Evolutionary conservation across 83 land plant genomes (phyloP), one percentile per base, ranked within the genome.

Genomic region (Diphasiastrum complanatum): DNA sequence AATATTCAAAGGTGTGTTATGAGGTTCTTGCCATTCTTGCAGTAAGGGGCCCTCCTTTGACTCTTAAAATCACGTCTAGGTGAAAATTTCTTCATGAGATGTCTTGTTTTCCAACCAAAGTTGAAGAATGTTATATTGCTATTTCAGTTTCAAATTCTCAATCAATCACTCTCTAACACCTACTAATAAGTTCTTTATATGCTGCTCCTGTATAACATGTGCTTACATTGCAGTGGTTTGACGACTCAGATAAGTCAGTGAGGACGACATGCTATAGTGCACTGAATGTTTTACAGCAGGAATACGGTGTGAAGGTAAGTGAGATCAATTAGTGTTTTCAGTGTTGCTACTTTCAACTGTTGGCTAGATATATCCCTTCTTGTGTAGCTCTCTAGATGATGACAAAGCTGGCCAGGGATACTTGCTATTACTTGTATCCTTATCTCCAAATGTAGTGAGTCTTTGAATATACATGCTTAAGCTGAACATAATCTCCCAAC

Each of bases 241-340:
- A 87, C 35, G 89, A 91, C 63, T 80, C 85, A 67, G 80, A 70
- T 52, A 78, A 73, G 23, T 78, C 72, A n/a, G 79, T 91, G 57
- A 61, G 61, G 59, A 50, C 22, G 2, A 67, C 81, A 51, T 91
- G 97, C 50, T 70, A 81, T 23, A 40, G 66, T 40, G 95, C 85
- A 23, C 35, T 91, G 57, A 53, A 67, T 37, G 26, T 65, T 47
- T 68, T 91, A 11, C 61, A 59, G 29, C 45, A 71, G 47, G 60
- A 70, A 32, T 85, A 84, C 70, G 81, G 83, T 22, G 85, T 90
- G 73, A 74, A 91, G 97, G 97, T 91, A 30, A 27, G 8, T 6
- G 45, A 14, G 43, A 1, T 55, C 14, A 16, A 12, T 32, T 55
- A n/a, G n/a, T n/a, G n/a, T n/a, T n/a, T n/a, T n/a, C n/a, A n/a